phyloP scores from a whole-genome alignment of 805 yeast genomes.

The Cyberlindnera xylosilytica region DNA sequence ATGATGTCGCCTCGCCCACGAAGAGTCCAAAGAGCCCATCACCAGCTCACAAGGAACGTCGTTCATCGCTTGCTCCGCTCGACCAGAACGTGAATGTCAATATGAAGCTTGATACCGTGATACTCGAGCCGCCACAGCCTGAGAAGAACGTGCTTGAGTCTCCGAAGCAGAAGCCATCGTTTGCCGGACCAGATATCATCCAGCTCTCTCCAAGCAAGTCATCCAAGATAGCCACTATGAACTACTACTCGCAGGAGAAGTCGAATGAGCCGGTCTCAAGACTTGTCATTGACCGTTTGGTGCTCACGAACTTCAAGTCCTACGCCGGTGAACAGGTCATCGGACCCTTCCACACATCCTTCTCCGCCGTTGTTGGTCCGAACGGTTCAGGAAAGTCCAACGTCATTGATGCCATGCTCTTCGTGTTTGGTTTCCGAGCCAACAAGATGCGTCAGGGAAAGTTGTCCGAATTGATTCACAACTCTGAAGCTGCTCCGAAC shows the following conservation, averaged over 20 bases:
- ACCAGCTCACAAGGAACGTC: constrained; percentile 24
- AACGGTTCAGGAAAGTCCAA: constrained; percentile 98
- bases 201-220: constrained; percentile 39
- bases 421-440: constrained; percentile 96
- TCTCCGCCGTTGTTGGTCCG: constrained; percentile 97
- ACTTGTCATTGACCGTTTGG: constrained; percentile 70
- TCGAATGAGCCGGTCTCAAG: constrained; percentile 43
- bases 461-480: constrained; percentile 88
- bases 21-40: constrained; percentile 16
- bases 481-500: constrained; percentile 69
- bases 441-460: constrained; percentile 95
- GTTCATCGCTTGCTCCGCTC: constrained; percentile 21
- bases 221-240: constrained; percentile 30
- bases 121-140: constrained; percentile 20
- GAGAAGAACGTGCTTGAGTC: constrained; percentile 26
- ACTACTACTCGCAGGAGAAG: constrained; percentile 26
- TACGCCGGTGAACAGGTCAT: constrained; percentile 91
- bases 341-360: constrained; percentile 92
- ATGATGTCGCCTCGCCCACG: constrained; percentile 26
- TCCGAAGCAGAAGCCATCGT: constrained; percentile 33
- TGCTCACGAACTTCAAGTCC: constrained; percentile 84
- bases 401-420: constrained; percentile 92
- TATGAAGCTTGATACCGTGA: constrained; percentile 14
- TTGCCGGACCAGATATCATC: constrained; percentile 37
- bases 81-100: constrained; percentile 22